phyloP scores from a whole-genome alignment of 208 protist species.

The Wallacemonas collosoma region DNA sequence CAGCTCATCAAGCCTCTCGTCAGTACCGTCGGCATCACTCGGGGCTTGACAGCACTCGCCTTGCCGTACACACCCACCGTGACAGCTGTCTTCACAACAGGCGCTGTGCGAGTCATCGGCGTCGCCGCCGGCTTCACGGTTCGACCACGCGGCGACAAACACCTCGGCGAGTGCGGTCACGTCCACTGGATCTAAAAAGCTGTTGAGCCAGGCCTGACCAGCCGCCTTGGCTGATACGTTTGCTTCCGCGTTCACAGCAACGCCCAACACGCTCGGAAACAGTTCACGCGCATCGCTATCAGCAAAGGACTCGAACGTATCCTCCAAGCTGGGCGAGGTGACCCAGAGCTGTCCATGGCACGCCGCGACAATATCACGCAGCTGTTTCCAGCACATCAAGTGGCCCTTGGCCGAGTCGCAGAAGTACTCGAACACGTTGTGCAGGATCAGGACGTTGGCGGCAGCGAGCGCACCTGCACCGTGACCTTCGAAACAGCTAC shows the following conservation, averaged over 20 bases:
- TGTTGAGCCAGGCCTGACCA: slow-evolving; percentile 24
- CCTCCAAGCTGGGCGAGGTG: slow-evolving; percentile 58
- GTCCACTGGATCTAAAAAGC: slow-evolving; percentile 34
- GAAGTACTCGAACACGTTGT: slow-evolving; percentile 93
- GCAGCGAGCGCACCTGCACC: slow-evolving; percentile 37
- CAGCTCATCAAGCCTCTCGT: slow-evolving; percentile 29
- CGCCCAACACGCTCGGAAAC: neutral
- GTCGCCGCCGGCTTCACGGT: neutral
- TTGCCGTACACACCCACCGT: neutral
- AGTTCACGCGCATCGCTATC: slow-evolving; percentile 20
- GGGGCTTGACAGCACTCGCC: neutral
- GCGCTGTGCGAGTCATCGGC: neutral
- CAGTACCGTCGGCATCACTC: slow-evolving; percentile 12
- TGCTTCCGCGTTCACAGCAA: neutral
- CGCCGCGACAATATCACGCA: slow-evolving; percentile 44
- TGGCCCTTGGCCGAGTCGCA: slow-evolving; percentile 42
- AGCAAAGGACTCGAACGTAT: slow-evolving; percentile 43
- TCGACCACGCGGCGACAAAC: slow-evolving; percentile 30
- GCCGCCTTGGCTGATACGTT: neutral
- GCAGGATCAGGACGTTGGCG: slow-evolving; percentile 73
- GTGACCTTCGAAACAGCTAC: slow-evolving; percentile 64
- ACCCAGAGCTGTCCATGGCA: slow-evolving; percentile 59
- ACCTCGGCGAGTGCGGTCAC: slow-evolving; percentile 17
- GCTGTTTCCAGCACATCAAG: slow-evolving; percentile 60
- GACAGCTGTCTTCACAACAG: neutral